Base-by-base conservation (phyloP, 441 rosid genomes). In the Corymbia citriodora region DNA sequence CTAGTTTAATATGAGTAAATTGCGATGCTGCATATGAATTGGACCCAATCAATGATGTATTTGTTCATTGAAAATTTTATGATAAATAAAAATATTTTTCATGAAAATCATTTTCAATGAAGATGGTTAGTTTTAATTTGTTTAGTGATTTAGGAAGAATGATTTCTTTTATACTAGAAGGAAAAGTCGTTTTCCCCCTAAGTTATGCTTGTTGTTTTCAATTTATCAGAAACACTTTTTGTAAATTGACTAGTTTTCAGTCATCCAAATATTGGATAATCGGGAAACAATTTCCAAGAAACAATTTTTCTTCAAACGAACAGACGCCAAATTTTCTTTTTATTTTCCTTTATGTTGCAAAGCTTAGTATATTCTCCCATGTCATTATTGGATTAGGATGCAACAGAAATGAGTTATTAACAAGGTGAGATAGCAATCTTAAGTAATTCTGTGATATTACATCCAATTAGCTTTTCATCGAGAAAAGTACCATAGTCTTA, bases 121-220 rank as follows among this genome's bases (percentile, higher is more conserved):
- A 27, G 27, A 12, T 27, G n/a, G 27, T 61, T 12, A 61, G 27
- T 61, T 11, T 61, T 10, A 61, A 61, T 27, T 61, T 61, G 16
- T 5, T 14, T 1, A 0, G 1, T 61, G 31, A 0, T 12, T 59
- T 12, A 61, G 65, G 25, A 27, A 25, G 27, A 61, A 1, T 61
- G 16, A 61, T 61, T 61, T 61, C n/a, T 0, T 59, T 25, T 0
- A 25, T 25, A 59, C 13, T 59, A 59, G 25, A 59, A 25, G 25
- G 15, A 25, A 25, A 59, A 59, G 8, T 25, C 8, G 0, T 27
- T 27, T 7, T 21, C 12, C 3, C 8, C 0, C 0, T 29, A 23
- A 59, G 1, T 59, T 10, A 25, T 10, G 65, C 12, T 4, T 59
- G 11, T 4, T 25, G 3, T 59, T 59, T 59, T 59, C 3, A 0